Conservation (phyloP, 768 basidiomycete genomes). For the Phaeotremella skinneri region DNA sequence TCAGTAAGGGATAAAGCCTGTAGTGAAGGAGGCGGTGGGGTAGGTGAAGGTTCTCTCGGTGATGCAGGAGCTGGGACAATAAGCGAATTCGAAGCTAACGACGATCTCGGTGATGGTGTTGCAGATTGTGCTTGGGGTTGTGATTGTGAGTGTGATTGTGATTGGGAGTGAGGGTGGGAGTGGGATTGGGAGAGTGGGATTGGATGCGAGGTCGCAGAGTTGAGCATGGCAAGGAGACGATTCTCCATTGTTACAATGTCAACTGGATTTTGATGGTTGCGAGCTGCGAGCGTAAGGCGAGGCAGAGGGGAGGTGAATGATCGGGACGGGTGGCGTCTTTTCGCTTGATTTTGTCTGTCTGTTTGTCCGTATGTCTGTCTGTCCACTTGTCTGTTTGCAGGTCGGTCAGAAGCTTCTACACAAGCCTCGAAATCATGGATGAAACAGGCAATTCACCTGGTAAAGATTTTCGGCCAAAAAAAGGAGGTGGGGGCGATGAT, state of each 20-base stretch:
- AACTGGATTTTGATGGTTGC: background rate
- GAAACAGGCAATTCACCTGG: too few relatives aligned
- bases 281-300: background rate
- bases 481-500: too few relatives aligned
- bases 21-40: conserved; percentile 27
- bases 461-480: too few relatives aligned
- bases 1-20: conserved; percentile 32
- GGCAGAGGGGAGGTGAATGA: background rate
- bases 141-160: background rate
- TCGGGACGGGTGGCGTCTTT: too few relatives aligned
- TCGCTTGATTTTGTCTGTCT: too few relatives aligned
- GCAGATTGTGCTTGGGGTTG: conserved; percentile 1
- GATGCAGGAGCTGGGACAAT: conserved; percentile 5
- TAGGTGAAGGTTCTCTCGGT: conserved; percentile 23
- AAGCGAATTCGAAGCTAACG: conserved; percentile 3
- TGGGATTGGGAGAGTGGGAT: conserved; percentile 9
- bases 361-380: too few relatives aligned
- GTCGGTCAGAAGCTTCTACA: too few relatives aligned
- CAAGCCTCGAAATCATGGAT: too few relatives aligned
- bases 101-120: background rate
- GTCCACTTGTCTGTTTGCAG: too few relatives aligned
- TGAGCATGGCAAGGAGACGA: conserved; percentile 39
- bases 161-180: conserved; percentile 2
- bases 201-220: conserved; percentile 17
- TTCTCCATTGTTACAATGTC: conserved; percentile 10